phyloP scores from a whole-genome alignment of 2,329 filamentous ascomycete genomes.

The Colletotrichum sp. region DNA sequence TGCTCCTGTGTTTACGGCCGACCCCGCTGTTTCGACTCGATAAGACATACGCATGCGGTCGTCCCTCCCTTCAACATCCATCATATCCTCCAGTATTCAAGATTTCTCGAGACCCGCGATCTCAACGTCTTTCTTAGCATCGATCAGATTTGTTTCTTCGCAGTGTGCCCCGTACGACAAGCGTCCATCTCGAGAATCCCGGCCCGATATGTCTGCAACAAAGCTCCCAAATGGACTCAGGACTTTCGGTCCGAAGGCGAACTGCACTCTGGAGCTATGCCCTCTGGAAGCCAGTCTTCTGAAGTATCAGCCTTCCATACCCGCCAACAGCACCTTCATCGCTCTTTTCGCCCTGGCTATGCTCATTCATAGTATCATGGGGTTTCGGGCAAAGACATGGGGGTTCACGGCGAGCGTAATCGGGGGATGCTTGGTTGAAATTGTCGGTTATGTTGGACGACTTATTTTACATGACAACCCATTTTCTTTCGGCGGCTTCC shows the following conservation, averaged over 20 bases:
- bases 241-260: constrained; percentile 44
- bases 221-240: constrained; percentile 20
- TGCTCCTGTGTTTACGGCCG: background rate
- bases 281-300: constrained; percentile 43
- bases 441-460: constrained; percentile 65
- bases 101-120: background rate
- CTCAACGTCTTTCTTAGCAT: background rate
- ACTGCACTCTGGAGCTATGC: constrained; percentile 52
- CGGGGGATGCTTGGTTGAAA: constrained; percentile 58
- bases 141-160: background rate
- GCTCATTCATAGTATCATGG: constrained; percentile 42
- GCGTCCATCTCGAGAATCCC: background rate
- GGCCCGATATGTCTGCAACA: background rate
- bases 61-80: background rate
- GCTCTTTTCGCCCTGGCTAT: constrained; percentile 46
- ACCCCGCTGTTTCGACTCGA: background rate
- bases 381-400: constrained; percentile 45
- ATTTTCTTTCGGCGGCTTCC: constrained; percentile 61
- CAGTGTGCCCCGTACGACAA: background rate
- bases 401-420: constrained; percentile 54
- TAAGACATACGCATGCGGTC: background rate
- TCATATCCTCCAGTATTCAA: background rate
- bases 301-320: constrained; percentile 42
- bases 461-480: constrained; percentile 61
- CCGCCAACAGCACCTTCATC: constrained; percentile 39